Evolutionary conservation across 108 stramenopile species (phyloP).

Genomic region (Fragilaria crotonensis): DNA sequence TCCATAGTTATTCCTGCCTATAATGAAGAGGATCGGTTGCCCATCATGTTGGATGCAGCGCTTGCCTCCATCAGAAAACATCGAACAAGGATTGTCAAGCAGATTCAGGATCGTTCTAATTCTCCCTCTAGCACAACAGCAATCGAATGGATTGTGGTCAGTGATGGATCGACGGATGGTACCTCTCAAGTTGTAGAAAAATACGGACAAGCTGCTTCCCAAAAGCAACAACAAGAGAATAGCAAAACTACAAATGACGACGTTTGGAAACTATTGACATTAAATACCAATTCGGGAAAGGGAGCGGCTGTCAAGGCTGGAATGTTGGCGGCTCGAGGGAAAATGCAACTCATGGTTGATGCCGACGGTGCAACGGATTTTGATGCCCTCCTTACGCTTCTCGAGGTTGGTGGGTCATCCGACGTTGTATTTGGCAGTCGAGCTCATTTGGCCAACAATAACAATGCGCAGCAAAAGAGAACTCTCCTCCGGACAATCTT

Average conservation of each 20-base stretch:
- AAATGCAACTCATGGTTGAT: constrained; percentile 68
- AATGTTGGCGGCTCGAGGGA: constrained; percentile 47
- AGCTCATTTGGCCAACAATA: constrained; percentile 45
- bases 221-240: neutral
- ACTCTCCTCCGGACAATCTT: constrained; percentile 56
- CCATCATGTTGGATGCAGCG: constrained; percentile 76
- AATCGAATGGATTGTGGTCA: constrained; percentile 72
- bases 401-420: constrained; percentile 12
- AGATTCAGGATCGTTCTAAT: neutral
- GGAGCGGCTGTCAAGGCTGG: constrained; percentile 72
- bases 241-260: neutral
- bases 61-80: constrained; percentile 49
- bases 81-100: constrained; percentile 9
- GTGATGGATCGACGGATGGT: constrained; percentile 75
- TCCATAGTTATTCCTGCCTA: constrained; percentile 92
- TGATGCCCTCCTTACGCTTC: constrained; percentile 44
- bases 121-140: neutral
- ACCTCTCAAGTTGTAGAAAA: constrained; percentile 42
- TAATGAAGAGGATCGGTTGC: constrained; percentile 88
- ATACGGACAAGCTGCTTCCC: constrained; percentile 15
- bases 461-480: constrained; percentile 20
- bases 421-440: constrained; percentile 67
- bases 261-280: constrained; percentile 10
- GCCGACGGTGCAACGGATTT: constrained; percentile 85
- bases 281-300: constrained; percentile 21